A percentile compares a stretch with the other conserved stretches of the same genome.
Conservation (phyloP, 2,329 filamentous ascomycete species). For the Exophiala sideris region DNA sequence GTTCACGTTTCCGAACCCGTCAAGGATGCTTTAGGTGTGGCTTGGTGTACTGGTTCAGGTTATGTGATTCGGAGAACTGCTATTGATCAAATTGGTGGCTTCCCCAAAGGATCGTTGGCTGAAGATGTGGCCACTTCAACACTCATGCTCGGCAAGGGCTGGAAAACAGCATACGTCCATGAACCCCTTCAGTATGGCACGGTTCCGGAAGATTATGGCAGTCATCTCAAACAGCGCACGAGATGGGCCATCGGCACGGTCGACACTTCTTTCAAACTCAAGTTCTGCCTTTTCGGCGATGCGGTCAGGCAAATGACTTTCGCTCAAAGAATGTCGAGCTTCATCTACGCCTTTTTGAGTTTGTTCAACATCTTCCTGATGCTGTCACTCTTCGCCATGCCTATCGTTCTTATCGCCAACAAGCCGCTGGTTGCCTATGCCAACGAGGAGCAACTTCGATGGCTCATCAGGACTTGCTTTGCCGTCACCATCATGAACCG, state of each 20-base stretch:
- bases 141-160: constrained; percentile 31
- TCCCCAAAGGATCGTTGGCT: constrained; percentile 33
- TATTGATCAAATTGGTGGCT: constrained; percentile 32
- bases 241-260: constrained; percentile 48
- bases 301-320: constrained; percentile 52
- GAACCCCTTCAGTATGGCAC: constrained; percentile 32
- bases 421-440: constrained; percentile 58
- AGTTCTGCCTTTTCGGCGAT: constrained; percentile 57
- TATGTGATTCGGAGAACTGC: constrained; percentile 31
- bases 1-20: constrained; percentile 30
- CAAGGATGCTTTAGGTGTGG: constrained; percentile 31
- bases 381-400: constrained; percentile 57
- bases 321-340: constrained; percentile 58
- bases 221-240: constrained; percentile 39
- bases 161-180: constrained; percentile 31
- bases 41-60: constrained; percentile 34
- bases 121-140: constrained; percentile 33
- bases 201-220: constrained; percentile 37
- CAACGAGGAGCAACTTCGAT: constrained; percentile 53
- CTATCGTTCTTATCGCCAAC: constrained; percentile 56
- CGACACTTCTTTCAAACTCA: constrained; percentile 59
- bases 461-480: constrained; percentile 57
- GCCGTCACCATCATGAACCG: constrained; percentile 51
- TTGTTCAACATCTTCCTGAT: constrained; percentile 56
- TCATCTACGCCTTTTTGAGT: constrained; percentile 55